Conservation (phyloP, 805 yeast genomes). For the Myxozyma sirexii region DNA sequence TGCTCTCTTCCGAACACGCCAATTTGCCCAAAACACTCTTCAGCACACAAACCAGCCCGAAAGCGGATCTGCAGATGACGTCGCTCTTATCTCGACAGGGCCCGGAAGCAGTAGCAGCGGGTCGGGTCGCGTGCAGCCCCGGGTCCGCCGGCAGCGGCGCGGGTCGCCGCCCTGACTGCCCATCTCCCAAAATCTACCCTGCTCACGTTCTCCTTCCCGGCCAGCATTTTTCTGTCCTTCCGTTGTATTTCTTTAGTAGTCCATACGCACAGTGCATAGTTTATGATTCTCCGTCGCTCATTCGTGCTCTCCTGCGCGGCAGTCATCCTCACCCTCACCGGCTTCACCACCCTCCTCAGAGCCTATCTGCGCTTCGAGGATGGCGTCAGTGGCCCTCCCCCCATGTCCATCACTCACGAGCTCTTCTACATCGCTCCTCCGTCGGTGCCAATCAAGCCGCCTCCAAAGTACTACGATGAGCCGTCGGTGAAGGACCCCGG, state of each 20-base stretch:
- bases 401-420: conserved; percentile 33
- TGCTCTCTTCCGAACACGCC: no score
- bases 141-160: no score
- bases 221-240: background rate
- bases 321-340: conserved; percentile 11
- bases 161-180: no score
- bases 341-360: conserved; percentile 12
- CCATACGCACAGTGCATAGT: background rate
- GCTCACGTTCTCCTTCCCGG: background rate
- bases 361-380: conserved; percentile 2
- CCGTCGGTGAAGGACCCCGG: conserved; percentile 19
- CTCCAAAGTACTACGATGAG: conserved; percentile 32
- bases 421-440: conserved; percentile 33
- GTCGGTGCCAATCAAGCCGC: conserved; percentile 14
- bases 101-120: no score
- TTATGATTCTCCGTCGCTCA: conserved; percentile 25
- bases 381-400: conserved; percentile 1
- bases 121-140: no score
- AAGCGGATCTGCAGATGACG: no score
- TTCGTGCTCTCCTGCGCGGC: conserved; percentile 14
- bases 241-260: background rate
- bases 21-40: no score
- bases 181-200: no score
- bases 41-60: no score
- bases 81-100: no score